Evolutionary conservation across 495 filamentous ascomycete genomes (phyloP).

Genomic region (Pseudotulostoma volvatum): DNA sequence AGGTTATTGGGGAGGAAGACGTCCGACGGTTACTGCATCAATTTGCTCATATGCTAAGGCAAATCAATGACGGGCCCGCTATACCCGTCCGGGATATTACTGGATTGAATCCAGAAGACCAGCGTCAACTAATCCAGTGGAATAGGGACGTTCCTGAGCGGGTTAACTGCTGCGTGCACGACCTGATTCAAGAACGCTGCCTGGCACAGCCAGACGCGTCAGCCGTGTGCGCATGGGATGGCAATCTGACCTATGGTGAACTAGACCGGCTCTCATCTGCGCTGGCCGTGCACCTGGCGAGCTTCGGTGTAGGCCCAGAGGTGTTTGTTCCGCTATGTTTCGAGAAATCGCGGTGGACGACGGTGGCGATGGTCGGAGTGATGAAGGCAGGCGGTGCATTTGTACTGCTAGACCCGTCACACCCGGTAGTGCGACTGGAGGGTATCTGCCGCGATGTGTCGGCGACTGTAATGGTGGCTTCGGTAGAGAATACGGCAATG

Average conservation of each 20-base stretch:
- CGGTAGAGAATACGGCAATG: constrained; percentile 1
- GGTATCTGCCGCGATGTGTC: constrained; percentile 8
- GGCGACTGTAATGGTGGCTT: constrained; percentile 10
- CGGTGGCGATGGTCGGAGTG: constrained; percentile 28
- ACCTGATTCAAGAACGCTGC: constrained; percentile 11
- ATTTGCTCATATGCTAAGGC: constrained; percentile 9
- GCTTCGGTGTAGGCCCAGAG: constrained; percentile 14
- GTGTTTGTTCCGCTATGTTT: constrained; percentile 23
- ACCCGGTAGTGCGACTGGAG: constrained; percentile 17
- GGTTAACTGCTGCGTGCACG: constrained; percentile 15
- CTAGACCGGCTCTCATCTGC: constrained; percentile 13
- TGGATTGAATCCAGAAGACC: constrained; percentile 5
- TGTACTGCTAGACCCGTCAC: constrained; percentile 22
- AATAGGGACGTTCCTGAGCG: constrained; percentile 13
- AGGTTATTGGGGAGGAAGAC: constrained; percentile 2
- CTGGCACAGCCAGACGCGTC: constrained; percentile 6
- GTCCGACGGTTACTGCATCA: constrained; percentile 8
- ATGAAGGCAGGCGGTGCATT: constrained; percentile 30
- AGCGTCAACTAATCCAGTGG: constrained; percentile 14
- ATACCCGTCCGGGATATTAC: constrained; percentile 1
- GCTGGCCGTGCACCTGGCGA: constrained; percentile 14
- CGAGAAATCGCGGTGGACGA: constrained; percentile 27
- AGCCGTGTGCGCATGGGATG: constrained; percentile 14
- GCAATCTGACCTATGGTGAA: constrained; percentile 13
- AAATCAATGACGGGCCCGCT: background rate